phyloP scores from a whole-genome alignment of 2,329 filamentous ascomycete genomes.

The Mollisia scopiformis region DNA sequence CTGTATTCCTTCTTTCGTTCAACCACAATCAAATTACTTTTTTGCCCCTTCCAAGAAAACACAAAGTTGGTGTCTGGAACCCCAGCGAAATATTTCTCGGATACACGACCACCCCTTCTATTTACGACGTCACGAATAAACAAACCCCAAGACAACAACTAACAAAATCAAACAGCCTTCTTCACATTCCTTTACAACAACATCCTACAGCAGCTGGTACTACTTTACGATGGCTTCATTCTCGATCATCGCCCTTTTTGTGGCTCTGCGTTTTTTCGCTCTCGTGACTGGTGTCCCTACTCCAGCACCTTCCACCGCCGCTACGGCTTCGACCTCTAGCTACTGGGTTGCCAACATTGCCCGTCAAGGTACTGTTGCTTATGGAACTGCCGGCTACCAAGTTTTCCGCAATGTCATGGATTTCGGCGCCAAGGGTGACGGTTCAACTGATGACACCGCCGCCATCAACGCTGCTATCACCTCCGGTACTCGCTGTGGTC shows the following conservation, averaged over 20 bases:
- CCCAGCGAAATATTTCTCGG: background rate
- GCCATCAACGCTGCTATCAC: slow-evolving; percentile 86
- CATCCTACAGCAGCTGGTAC: slow-evolving; percentile 37
- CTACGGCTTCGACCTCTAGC: slow-evolving; percentile 21
- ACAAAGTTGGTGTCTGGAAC: background rate
- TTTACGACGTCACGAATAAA: slow-evolving; percentile 8
- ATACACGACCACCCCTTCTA: background rate
- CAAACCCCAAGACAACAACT: slow-evolving; percentile 19
- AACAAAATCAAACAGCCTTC: slow-evolving; percentile 25
- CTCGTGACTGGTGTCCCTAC: slow-evolving; percentile 28
- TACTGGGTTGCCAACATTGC: slow-evolving; percentile 38
- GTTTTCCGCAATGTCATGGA: slow-evolving; percentile 79
- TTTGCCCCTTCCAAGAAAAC: background rate
- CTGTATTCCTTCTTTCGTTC: background rate
- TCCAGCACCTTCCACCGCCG: slow-evolving; percentile 9
- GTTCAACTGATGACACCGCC: slow-evolving; percentile 75
- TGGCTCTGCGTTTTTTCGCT: slow-evolving; percentile 33
- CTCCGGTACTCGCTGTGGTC: slow-evolving; percentile 77
- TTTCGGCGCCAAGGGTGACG: slow-evolving; percentile 72
- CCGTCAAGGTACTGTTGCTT: slow-evolving; percentile 37
- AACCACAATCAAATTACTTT: too few species aligned
- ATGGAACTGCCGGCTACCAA: slow-evolving; percentile 59
- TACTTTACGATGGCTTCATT: slow-evolving; percentile 38
- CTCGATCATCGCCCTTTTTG: slow-evolving; percentile 33
- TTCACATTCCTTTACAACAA: slow-evolving; percentile 33